phyloP scores from a whole-genome alignment of 139 green algal species.

The Chlamydomonas eustigma region DNA sequence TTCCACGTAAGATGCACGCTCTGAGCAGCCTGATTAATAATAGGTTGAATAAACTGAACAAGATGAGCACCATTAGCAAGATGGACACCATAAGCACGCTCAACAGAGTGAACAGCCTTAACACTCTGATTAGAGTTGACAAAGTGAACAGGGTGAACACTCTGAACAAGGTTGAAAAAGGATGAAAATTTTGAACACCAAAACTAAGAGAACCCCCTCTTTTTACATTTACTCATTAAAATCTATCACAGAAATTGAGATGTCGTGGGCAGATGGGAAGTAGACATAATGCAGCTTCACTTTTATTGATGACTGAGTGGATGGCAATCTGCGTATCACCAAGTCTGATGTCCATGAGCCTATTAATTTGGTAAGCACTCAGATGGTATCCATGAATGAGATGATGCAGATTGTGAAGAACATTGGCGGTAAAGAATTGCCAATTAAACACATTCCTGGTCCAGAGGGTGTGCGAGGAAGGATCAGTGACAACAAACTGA shows the following conservation, averaged over 20 bases:
- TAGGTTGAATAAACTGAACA: too few relatives aligned
- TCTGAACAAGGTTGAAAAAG: too few relatives aligned
- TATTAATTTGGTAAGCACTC: conserved; percentile 91
- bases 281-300: conserved; percentile 99
- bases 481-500: conserved; percentile 91
- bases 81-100: too few relatives aligned
- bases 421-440: conserved; percentile 63
- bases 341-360: conserved; percentile 95
- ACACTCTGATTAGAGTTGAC: too few relatives aligned
- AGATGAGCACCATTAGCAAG: too few relatives aligned
- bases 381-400: conserved; percentile 95
- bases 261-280: conserved; percentile 99
- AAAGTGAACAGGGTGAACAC: too few relatives aligned
- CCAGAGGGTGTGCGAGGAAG: conserved; percentile 97
- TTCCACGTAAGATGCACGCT: too few relatives aligned
- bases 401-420: conserved; percentile 80
- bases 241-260: conserved; percentile 86
- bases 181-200: too few relatives aligned
- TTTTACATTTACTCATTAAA: too few relatives aligned
- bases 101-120: too few relatives aligned
- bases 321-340: conserved; percentile 91
- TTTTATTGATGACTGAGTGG: conserved; percentile 99
- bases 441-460: conserved; percentile 96
- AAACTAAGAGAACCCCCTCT: too few relatives aligned
- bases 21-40: too few relatives aligned